Evolutionary conservation across 768 basidiomycete genomes (phyloP).

Genomic region (Guyanaporus albipodus): DNA sequence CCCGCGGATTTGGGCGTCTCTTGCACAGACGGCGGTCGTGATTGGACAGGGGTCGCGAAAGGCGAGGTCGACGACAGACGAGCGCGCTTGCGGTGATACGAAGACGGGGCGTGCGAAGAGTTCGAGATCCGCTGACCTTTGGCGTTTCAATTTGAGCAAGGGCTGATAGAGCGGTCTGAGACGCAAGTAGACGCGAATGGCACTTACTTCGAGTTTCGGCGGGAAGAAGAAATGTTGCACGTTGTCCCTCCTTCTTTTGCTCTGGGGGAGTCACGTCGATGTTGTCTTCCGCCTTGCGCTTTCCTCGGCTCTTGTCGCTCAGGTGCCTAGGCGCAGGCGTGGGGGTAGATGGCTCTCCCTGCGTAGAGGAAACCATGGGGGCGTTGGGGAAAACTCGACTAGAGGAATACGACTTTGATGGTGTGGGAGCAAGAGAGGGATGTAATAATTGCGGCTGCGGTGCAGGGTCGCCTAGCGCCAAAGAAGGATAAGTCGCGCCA

Average conservation of each 20-base stretch:
- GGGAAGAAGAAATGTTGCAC: constrained; percentile 59
- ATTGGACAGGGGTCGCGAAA: constrained; percentile 30
- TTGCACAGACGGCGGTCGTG: constrained; percentile 28
- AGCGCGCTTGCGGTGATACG: constrained; percentile 69
- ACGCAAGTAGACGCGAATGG: constrained; percentile 12
- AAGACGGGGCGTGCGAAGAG: constrained; percentile 63
- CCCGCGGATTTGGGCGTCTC: constrained; percentile 21
- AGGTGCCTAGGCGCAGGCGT: constrained; percentile 30
- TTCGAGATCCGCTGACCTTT: constrained; percentile 53
- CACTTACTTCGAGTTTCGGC: constrained; percentile 55
- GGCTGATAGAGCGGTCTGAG: constrained; percentile 20
- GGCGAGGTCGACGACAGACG: constrained; percentile 46
- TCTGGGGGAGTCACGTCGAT: constrained; percentile 68
- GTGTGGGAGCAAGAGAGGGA: constrained; percentile 18
- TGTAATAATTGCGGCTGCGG: constrained; percentile 8
- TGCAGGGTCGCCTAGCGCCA: constrained; percentile 17
- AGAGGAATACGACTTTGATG: constrained; percentile 15
- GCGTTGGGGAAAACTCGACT: constrained; percentile 8
- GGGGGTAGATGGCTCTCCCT: constrained; percentile 30
- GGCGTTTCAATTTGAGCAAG: constrained; percentile 23
- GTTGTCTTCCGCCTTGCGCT: constrained; percentile 73
- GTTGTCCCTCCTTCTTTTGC: constrained; percentile 45
- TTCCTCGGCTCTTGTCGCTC: constrained; percentile 46
- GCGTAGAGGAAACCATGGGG: constrained; percentile 13
- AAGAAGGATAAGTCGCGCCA: constrained; percentile 16